Conservation (phyloP, 371 early-diverging fungal genomes). For the Encephalitozoon hellem region DNA sequence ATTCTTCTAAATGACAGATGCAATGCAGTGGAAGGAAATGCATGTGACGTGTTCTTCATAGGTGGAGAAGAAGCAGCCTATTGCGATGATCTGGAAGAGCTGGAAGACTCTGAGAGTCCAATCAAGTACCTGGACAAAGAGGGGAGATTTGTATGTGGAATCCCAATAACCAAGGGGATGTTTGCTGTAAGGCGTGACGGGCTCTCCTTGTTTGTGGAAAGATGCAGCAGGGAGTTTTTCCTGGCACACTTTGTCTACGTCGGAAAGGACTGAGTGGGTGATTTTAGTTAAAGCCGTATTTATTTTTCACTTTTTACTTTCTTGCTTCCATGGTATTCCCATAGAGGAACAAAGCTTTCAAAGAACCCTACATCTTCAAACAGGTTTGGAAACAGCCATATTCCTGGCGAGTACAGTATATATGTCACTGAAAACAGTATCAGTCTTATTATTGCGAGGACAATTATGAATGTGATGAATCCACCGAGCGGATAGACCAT, state of each 20-base stretch:
- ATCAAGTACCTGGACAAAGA: constrained; percentile 13
- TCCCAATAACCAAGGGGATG: constrained; percentile 7
- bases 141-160: background rate
- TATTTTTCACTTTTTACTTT: constrained; percentile 22
- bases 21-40: constrained; percentile 19
- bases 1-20: constrained; percentile 51
- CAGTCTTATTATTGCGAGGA: constrained; percentile 74
- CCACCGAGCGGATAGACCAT: constrained; percentile 68
- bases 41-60: constrained; percentile 23
- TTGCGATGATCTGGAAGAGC: background rate
- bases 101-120: background rate
- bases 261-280: background rate
- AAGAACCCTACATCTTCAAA: constrained; percentile 92
- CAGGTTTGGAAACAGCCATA: constrained; percentile 98
- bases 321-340: constrained; percentile 66
- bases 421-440: constrained; percentile 74
- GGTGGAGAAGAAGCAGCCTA: background rate
- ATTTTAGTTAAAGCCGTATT: background rate
- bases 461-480: constrained; percentile 77
- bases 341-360: constrained; percentile 88
- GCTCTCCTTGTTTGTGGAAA: constrained; percentile 3
- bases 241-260: constrained; percentile 16
- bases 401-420: constrained; percentile 69
- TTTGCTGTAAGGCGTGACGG: background rate
- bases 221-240: background rate